phyloP scores from a whole-genome alignment of 148 eudicot genomes.

The Selenicereus undatus region DNA sequence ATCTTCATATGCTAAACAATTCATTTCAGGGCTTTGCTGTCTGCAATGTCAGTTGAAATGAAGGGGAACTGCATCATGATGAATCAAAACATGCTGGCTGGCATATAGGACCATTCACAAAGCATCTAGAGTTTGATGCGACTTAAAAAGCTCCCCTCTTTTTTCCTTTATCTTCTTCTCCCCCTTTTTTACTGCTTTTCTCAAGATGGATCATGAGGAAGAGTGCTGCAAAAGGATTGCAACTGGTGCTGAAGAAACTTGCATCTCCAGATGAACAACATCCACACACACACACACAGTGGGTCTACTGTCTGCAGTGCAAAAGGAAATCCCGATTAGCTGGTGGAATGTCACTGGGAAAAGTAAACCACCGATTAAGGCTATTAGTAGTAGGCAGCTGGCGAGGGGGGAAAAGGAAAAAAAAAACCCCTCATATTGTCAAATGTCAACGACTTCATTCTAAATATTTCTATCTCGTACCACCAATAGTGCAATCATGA shows the following conservation, averaged over 20 bases:
- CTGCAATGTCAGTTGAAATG: constrained; percentile 4
- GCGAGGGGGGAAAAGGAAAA: not conserved
- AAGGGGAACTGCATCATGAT: constrained; percentile 6
- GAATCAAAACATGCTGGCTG: constrained; percentile 21
- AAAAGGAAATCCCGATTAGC: not conserved
- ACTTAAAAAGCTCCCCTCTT: not conserved
- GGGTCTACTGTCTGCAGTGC: constrained; percentile 8
- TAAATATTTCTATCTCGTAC: not conserved
- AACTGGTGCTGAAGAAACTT: constrained; percentile 8
- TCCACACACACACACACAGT: not conserved
- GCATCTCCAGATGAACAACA: not conserved
- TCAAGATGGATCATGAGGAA: not conserved
- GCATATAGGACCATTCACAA: constrained; percentile 3
- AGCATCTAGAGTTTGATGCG: not conserved
- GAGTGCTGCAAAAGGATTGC: not conserved
- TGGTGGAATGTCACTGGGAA: not conserved
- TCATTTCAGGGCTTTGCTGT: constrained; percentile 15
- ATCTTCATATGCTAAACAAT: constrained; percentile 13
- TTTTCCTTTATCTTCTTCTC: not conserved
- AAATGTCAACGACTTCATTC: not conserved
- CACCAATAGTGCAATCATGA: not conserved
- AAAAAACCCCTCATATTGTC: not conserved
- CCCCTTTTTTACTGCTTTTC: not conserved
- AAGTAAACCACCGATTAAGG: not conserved
- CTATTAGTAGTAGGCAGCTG: not conserved